Evolutionary conservation across 805 yeast genomes (phyloP).

Genomic region (Starmerella gropengiesseri): DNA sequence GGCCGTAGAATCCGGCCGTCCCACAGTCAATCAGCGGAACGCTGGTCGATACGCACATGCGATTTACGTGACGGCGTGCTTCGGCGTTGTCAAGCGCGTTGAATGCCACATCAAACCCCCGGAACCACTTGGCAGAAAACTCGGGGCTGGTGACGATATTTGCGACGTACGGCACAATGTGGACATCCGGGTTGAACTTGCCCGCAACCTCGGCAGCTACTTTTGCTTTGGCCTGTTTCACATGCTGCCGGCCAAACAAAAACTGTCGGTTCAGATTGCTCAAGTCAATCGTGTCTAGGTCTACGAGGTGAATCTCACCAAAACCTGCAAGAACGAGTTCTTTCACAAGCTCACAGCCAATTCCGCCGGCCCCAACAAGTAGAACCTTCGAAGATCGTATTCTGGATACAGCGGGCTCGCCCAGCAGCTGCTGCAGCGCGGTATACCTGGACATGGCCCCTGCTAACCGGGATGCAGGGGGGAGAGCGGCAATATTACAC

Average conservation of each 20-base stretch:
- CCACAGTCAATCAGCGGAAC: conserved; percentile 87
- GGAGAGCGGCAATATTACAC: neutral
- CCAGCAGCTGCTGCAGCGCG: conserved; percentile 15
- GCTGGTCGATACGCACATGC: conserved; percentile 59
- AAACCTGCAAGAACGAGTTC: conserved; percentile 92
- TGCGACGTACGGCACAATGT: conserved; percentile 69
- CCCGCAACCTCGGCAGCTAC: conserved; percentile 80
- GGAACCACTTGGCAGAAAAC: conserved; percentile 70
- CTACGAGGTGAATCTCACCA: conserved; percentile 37
- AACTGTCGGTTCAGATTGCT: conserved; percentile 91
- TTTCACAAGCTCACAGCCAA: conserved; percentile 97
- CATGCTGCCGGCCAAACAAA: conserved; percentile 77
- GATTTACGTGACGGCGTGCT: conserved; percentile 83
- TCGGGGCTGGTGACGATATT: conserved; percentile 65
- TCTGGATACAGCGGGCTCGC: conserved; percentile 15
- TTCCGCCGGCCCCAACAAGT: conserved; percentile 98
- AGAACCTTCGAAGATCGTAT: conserved; percentile 39
- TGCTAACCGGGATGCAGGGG: neutral
- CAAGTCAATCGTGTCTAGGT: conserved; percentile 86
- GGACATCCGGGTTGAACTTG: conserved; percentile 55
- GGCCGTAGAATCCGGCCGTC: conserved; percentile 90
- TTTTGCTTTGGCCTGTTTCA: conserved; percentile 73
- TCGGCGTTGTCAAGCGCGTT: conserved; percentile 91
- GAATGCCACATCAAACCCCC: conserved; percentile 64
- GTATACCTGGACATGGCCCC: conserved; percentile 15